Evolutionary conservation across 2,329 filamentous ascomycete species (phyloP).

Genomic region (Penicillium sp.): DNA sequence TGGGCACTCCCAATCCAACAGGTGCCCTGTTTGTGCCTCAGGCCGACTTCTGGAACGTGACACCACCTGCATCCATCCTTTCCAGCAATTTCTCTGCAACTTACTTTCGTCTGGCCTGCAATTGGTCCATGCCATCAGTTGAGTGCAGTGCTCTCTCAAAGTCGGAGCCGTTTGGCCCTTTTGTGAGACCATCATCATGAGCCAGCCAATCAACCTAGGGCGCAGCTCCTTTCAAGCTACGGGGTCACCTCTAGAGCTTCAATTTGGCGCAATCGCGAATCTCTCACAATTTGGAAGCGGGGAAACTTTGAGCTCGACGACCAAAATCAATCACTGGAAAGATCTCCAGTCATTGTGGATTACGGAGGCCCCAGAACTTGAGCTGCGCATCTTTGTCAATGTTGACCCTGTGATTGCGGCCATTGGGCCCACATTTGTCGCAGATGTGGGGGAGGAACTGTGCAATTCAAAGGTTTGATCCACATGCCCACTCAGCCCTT

Average conservation of each 20-base stretch:
- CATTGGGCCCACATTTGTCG: slow-evolving; percentile 13
- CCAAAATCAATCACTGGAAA: slow-evolving; percentile 6
- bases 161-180: not conserved
- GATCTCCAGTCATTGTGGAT: slow-evolving; percentile 30
- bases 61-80: too few relatives aligned
- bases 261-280: slow-evolving; percentile 22
- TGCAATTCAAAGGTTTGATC: slow-evolving; percentile 28
- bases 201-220: slow-evolving; percentile 27
- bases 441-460: slow-evolving; percentile 26
- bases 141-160: not conserved
- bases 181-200: slow-evolving; percentile 22
- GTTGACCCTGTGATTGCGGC: slow-evolving; percentile 6
- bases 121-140: not conserved
- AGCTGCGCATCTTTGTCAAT: slow-evolving; percentile 29
- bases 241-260: slow-evolving; percentile 22
- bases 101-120: not conserved
- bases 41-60: not conserved
- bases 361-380: slow-evolving; percentile 30
- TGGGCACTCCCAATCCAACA: not conserved
- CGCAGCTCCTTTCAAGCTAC: slow-evolving; percentile 12
- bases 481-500: not conserved
- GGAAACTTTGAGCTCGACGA: not conserved
- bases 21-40: not conserved
- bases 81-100: too few relatives aligned
- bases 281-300: slow-evolving; percentile 8